A percentile compares a stretch with the other conserved stretches of the same genome.
Conservation (phyloP, 768 basidiomycete genomes). For the Leccinum broughii region DNA sequence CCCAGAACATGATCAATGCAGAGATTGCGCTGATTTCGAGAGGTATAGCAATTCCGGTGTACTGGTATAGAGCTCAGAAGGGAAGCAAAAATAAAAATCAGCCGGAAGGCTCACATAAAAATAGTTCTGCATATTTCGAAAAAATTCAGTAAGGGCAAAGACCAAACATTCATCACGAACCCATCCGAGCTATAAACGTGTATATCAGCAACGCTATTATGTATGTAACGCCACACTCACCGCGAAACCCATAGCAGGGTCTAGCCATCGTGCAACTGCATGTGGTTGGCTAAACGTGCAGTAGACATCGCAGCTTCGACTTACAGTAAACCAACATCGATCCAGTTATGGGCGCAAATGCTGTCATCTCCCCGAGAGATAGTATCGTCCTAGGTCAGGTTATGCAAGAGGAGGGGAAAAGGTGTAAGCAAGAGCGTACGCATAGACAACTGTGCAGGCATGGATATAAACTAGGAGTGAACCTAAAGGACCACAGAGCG, state of each 20-base stretch:
- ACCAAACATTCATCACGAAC: constrained; percentile 7
- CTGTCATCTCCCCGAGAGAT: constrained; percentile 33
- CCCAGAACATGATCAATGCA: constrained; percentile 53
- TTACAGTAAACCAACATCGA: constrained; percentile 31
- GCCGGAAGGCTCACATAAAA: constrained; percentile 28
- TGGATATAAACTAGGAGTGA: constrained; percentile 31
- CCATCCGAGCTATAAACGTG: constrained; percentile 24
- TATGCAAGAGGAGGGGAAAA: not conserved
- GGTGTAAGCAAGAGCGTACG: constrained; percentile 17
- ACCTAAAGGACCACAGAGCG: constrained; percentile 29
- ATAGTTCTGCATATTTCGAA: constrained; percentile 29
- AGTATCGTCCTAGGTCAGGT: constrained; percentile 27
- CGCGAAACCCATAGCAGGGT: constrained; percentile 33
- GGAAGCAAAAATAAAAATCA: not conserved
- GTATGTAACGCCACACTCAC: constrained; percentile 13
- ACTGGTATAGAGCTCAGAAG: constrained; percentile 7
- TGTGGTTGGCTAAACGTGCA: not conserved
- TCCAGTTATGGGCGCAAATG: constrained; percentile 31
- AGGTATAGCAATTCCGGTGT: constrained; percentile 40
- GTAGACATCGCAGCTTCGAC: not conserved
- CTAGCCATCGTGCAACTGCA: constrained; percentile 35
- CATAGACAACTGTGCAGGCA: constrained; percentile 29
- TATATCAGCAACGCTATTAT: not conserved
- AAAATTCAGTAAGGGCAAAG: constrained; percentile 1
- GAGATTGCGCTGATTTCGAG: constrained; percentile 53